Base-by-base conservation (phyloP, 257 asterid genomes). In the Plantago major region DNA sequence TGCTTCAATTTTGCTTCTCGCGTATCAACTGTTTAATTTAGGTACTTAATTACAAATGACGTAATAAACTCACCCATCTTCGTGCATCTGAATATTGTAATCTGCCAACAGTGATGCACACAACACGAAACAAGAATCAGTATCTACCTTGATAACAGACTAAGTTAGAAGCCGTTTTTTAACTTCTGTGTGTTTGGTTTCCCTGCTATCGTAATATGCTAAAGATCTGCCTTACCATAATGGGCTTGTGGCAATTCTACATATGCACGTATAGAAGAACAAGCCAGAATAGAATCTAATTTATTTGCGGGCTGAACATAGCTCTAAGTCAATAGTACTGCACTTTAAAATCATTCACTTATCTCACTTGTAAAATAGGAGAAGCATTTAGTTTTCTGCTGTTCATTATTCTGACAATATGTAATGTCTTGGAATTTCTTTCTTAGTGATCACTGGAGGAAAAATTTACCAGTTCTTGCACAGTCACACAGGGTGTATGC, bases 391-490 rank as follows among this genome's bases (percentile, higher is more conserved):
- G 42, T 53, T 22, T n/a, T 26, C 49, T 10, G n/a, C 40, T 15
- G 38, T 9, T 15, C 18, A n/a, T 42, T 19, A 38, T 42, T 58
- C 15, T 58, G 38, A 42, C 33, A 16, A 19, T 14, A 15, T 42
- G 48, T 42, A 42, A 42, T 30, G 16, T 68, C 60, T 58, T 40
- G 14, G 49, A 11, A 65, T 30, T 22, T 50, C 46, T 66, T 69
- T 57, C 26, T 50, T 85, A 92, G 98, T 84, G 98, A 86, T 65
- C 98, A 92, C 42, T 92, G 98, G 98, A 82, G 97, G 78, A 92
- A 92, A 81, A 92, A 92, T 75, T 58, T 92, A 63, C 83, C 86
- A 7, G 92, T 84, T 71, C 95, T 92, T 65, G 97, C 86, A 10
- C 80, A 77, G 67, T 73, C 84, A 30, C 95, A 92, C 79, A 76